Evolutionary conservation across 176 grass and related monocot species (phyloP).

Genomic region (Stipa capillata): DNA sequence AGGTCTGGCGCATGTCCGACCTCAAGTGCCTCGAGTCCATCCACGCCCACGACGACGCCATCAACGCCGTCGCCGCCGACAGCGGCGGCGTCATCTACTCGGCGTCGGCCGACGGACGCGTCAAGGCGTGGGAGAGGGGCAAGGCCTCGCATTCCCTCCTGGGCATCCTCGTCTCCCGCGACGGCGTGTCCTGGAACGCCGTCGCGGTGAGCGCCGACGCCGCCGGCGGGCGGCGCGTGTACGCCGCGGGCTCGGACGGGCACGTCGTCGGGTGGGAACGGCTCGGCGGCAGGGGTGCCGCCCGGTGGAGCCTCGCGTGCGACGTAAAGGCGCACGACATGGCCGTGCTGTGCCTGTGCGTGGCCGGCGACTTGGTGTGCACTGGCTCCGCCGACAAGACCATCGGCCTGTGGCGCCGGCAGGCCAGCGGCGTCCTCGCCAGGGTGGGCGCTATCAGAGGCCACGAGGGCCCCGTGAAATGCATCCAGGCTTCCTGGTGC

Average conservation of each 20-base stretch:
- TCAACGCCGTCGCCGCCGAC: conserved; percentile 52
- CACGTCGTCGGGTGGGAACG: conserved; percentile 51
- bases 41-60: conserved; percentile 84
- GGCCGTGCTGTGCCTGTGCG: conserved; percentile 69
- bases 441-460: conserved; percentile 43
- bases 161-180: conserved; percentile 35
- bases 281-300: conserved; percentile 8
- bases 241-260: conserved; percentile 66
- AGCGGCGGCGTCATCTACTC: conserved; percentile 55
- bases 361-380: conserved; percentile 56
- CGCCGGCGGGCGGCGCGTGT: conserved; percentile 9
- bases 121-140: conserved; percentile 70
- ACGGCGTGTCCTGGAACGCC: conserved; percentile 69
- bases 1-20: conserved; percentile 80
- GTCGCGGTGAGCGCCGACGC: conserved; percentile 25
- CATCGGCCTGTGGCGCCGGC: conserved; percentile 64
- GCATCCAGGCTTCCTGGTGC: conserved; percentile 58
- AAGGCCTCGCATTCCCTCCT: conserved; percentile 43
- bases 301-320: conserved; percentile 46
- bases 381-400: conserved; percentile 79
- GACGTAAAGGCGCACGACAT: conserved; percentile 65
- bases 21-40: conserved; percentile 87
- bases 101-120: conserved; percentile 70
- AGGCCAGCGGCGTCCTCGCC: conserved; percentile 23
- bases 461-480: conserved; percentile 84